Conservation (phyloP, 495 filamentous ascomycete species). For the Trichocladium antarcticum region DNA sequence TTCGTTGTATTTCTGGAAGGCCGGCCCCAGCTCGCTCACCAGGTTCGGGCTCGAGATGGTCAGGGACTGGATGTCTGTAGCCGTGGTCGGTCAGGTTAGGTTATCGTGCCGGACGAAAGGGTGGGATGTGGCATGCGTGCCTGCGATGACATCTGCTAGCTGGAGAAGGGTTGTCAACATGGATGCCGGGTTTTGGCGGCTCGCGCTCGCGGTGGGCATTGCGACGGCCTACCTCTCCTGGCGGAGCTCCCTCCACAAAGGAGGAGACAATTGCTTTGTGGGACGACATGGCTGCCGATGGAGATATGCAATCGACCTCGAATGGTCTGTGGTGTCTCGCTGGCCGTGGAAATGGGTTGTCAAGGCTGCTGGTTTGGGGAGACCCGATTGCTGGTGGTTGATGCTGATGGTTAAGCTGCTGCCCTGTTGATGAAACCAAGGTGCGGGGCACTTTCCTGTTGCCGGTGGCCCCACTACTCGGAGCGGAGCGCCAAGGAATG, state of each 20-base stretch:
- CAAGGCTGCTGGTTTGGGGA: too few relatives aligned
- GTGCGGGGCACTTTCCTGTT: too few relatives aligned
- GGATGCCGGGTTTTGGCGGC: background rate
- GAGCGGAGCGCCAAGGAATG: too few relatives aligned
- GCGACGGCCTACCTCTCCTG: slow-evolving; percentile 70
- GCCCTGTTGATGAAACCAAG: slow-evolving; percentile 2
- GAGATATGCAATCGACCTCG: background rate
- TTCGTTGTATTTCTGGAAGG: slow-evolving; percentile 93
- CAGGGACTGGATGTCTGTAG: slow-evolving; percentile 75
- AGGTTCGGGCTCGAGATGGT: slow-evolving; percentile 59
- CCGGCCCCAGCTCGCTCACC: slow-evolving; percentile 59
- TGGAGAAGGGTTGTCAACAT: slow-evolving; percentile 28
- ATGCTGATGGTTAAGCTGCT: background rate
- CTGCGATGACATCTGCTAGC: slow-evolving; percentile 83
- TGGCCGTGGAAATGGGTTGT: too few relatives aligned
- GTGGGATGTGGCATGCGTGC: slow-evolving; percentile 33
- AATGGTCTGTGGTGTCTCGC: too few relatives aligned
- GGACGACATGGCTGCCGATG: slow-evolving; percentile 24
- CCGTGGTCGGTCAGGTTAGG: slow-evolving; percentile 6
- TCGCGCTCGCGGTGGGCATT: background rate
- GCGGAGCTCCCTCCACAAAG: slow-evolving; percentile 90
- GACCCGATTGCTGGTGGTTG: background rate
- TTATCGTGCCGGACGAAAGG: background rate
- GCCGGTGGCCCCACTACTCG: too few relatives aligned
- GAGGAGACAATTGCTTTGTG: slow-evolving; percentile 57